phyloP scores from a whole-genome alignment of 805 yeast genomes.

The Spathaspora boniae region DNA sequence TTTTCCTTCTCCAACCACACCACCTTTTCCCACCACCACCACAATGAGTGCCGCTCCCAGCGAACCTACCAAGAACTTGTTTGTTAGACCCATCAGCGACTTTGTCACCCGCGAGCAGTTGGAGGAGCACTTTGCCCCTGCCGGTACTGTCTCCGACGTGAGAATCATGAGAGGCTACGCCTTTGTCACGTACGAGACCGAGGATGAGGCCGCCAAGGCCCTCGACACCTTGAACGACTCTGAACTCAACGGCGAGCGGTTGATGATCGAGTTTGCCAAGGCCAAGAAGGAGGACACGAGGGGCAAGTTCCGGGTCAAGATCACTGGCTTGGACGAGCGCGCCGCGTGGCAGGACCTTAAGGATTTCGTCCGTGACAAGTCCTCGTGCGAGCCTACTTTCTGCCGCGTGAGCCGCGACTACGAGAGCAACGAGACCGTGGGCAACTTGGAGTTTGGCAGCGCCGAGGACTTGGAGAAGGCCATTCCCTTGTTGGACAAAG shows the following conservation, averaged over 20 bases:
- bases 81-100: slow-evolving; percentile 61
- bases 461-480: slow-evolving; percentile 78
- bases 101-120: slow-evolving; percentile 53
- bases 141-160: slow-evolving; percentile 66
- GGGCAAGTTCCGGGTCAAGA: slow-evolving; percentile 71
- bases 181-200: slow-evolving; percentile 77
- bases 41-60: too few relatives aligned
- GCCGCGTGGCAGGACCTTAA: slow-evolving; percentile 86
- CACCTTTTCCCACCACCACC: slow-evolving; percentile 1
- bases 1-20: neutral
- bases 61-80: slow-evolving; percentile 34
- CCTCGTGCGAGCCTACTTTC: slow-evolving; percentile 60
- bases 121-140: slow-evolving; percentile 62
- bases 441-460: slow-evolving; percentile 54
- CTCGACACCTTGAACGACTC: slow-evolving; percentile 43
- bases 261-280: slow-evolving; percentile 53
- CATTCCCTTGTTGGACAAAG: slow-evolving; percentile 65
- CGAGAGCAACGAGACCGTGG: slow-evolving; percentile 43
- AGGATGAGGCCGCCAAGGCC: slow-evolving; percentile 51
- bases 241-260: slow-evolving; percentile 47
- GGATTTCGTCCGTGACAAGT: slow-evolving; percentile 83
- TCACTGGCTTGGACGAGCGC: slow-evolving; percentile 68
- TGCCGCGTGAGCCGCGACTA: slow-evolving; percentile 49
- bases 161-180: slow-evolving; percentile 81
- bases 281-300: slow-evolving; percentile 57